Conservation (phyloP, 768 basidiomycete species). For the Kwoniella mangroviensis region DNA sequence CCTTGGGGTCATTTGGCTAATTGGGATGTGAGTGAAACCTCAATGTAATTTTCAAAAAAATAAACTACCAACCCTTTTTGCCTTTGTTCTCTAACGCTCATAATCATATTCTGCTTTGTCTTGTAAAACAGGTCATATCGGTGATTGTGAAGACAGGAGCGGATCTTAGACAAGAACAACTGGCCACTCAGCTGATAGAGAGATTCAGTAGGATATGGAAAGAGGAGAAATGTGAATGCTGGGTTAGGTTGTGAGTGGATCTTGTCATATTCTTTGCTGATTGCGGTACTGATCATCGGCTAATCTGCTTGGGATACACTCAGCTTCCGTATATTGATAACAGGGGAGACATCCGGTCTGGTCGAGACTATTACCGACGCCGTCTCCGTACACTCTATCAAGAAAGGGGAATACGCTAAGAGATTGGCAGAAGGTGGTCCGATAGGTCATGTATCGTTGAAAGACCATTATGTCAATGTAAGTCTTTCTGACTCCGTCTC, state of each 20-base stretch:
- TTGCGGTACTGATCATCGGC: too few species aligned
- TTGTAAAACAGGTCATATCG: constrained; percentile 77
- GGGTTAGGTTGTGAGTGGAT: constrained; percentile 77
- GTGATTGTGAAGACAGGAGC: constrained; percentile 99
- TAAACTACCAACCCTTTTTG: background rate
- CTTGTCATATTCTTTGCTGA: background rate
- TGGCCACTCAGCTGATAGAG: constrained; percentile 90
- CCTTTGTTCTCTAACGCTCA: constrained; percentile 9
- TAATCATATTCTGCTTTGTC: constrained; percentile 62
- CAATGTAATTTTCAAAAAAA: background rate
- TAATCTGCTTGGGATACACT: too few species aligned
- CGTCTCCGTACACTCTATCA: constrained; percentile 98
- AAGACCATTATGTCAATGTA: constrained; percentile 90
- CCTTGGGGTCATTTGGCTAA: constrained; percentile 93
- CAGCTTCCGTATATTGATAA: constrained; percentile 95
- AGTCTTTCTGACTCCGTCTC: constrained; percentile 50
- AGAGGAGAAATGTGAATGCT: constrained; percentile 88
- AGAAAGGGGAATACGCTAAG: constrained; percentile 96
- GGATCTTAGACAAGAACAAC: constrained; percentile 94
- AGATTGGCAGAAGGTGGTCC: constrained; percentile 73
- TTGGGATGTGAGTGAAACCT: constrained; percentile 60
- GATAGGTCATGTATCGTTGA: constrained; percentile 81
- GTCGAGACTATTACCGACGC: constrained; percentile 99
- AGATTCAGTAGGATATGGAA: constrained; percentile 94
- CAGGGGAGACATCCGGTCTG: constrained; percentile 86